Base-by-base conservation (phyloP, 106 monocot species). In the Xerophyta viscosa region DNA sequence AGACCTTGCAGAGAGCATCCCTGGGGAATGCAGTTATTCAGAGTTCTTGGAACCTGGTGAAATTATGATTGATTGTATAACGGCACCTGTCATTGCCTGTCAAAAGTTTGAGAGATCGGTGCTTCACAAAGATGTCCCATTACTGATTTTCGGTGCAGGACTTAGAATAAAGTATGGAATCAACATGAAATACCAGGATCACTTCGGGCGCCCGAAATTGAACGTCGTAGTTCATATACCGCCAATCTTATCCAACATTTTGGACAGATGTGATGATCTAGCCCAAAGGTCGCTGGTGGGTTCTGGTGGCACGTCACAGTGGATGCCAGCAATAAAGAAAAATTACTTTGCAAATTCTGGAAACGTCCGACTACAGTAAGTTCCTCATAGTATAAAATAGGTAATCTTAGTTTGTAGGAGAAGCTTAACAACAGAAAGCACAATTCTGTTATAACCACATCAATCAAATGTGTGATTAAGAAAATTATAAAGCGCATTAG, bases 351-450 rank as follows among this genome's bases (percentile, higher is more conserved):
- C 67, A 8, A 70, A 68, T 68, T 64, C 58, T 51, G 53, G 69
- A 4, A 72, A 47, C 26, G 30, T 85, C 21, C 77, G 88, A 14
- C 43, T 96, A 23, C 81, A 79, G 94, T 96, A 81, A 76, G 88
- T 82, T 54, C 22, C 47, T 46, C 6, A 18, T 46, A 46, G 8
- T 19, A 8, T 51, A 13, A 15, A 10, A 6, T 5, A 33, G 33
- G 7, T 6, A 33, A 33, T 33, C 33, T 33, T 6, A 10, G 8
- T 49, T 23, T 20, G 4, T 19, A 49, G 3, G 21, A 49, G 43
- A 12, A n/a, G n/a, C 4, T 25, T 37, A 57, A 21, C 21, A n/a
- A n/a, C n/a, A n/a, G n/a, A n/a, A n/a, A n/a, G n/a, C n/a, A n/a
- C n/a, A n/a, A n/a, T n/a, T n/a, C n/a, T n/a, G n/a, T n/a, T n/a